Percentiles rank a stretch among this genome's conserved stretches.
Evolutionary conservation across 805 yeast genomes (phyloP).

Genomic region (Saccharomycopsis javanensis): DNA sequence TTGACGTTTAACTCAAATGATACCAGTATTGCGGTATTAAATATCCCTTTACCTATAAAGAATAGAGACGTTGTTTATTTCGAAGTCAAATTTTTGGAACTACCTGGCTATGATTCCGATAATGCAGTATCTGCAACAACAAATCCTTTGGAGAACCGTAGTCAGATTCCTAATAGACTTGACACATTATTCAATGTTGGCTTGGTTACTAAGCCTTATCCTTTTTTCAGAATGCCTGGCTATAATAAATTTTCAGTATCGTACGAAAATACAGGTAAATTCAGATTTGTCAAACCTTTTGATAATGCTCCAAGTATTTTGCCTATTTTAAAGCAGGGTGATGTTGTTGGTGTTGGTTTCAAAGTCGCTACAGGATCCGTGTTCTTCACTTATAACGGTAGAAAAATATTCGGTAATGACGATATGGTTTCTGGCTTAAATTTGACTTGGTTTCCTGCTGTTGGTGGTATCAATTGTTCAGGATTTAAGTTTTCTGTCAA

Average conservation of each 20-base stretch:
- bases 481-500: constrained; percentile 46
- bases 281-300: constrained; percentile 58
- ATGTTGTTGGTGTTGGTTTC: constrained; percentile 88
- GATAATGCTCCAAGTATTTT: constrained; percentile 29
- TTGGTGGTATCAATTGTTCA: constrained; percentile 68
- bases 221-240: constrained; percentile 69
- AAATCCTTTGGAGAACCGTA: background rate
- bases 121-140: background rate
- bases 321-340: constrained; percentile 58
- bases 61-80: constrained; percentile 48
- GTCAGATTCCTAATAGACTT: constrained; percentile 3
- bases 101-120: constrained; percentile 22
- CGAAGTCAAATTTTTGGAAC: constrained; percentile 45
- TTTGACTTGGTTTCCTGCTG: constrained; percentile 58
- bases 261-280: constrained; percentile 63
- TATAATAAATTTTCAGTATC: constrained; percentile 59
- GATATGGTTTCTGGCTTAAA: constrained; percentile 68
- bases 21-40: constrained; percentile 13
- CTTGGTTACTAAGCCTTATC: constrained; percentile 62
- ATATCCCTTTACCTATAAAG: constrained; percentile 17
- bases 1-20: constrained; percentile 8
- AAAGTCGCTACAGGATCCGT: constrained; percentile 74
- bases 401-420: constrained; percentile 43
- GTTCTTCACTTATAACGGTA: constrained; percentile 92
- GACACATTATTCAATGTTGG: constrained; percentile 56